Base-by-base conservation (phyloP, 164 flowering plant genomes). In the Vitis cinerea region DNA sequence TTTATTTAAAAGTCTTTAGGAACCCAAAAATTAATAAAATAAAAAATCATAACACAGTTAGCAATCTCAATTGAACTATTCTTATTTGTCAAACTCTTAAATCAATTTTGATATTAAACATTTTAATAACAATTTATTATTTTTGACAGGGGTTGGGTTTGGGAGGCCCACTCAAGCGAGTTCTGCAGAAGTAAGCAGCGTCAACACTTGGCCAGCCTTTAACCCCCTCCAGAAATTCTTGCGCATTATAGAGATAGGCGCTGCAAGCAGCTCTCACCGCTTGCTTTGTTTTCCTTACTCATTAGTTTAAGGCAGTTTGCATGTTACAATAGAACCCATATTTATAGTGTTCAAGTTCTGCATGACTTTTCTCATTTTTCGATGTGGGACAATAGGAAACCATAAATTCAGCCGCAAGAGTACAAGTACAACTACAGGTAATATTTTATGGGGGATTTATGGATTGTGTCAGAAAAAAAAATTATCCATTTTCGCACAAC, bases 141-240 rank as follows among this genome's bases (percentile, higher is more conserved):
- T 19, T 19, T 19, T 47, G n/a, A 31, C 15, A 13, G 72, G 66
- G 59, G n/a, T 66, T 50, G 70, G 63, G 69, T 31, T 51, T 56
- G 91, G 97, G 99, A 92, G 99, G 97, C 98, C 97, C 90, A 92
- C 97, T 0, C 91, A 64, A 82, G 87, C 67, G 95, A 92, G 98
- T 94, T 92, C 97, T 94, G 98, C 98, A 82, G 87, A 92, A 77
- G 90, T 89, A 91, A 85, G 98, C 99, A 94, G 97, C 99, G 95
- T 94, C 99, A 81, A 69, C 94, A 16, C 91, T 61, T 75, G 93
- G 90, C 99, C 89, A 91, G 96, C 94, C 94, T 91, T 83, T 90
- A 57, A 81, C 90, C 97, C 44, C 98, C 91, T 90, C 88, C 96
- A 90, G n/a, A 95, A 95, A 91, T 92, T 86, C 71, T 2, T 83